phyloP scores from a whole-genome alignment of 345 rosid genomes.

The Pistacia integerrima region DNA sequence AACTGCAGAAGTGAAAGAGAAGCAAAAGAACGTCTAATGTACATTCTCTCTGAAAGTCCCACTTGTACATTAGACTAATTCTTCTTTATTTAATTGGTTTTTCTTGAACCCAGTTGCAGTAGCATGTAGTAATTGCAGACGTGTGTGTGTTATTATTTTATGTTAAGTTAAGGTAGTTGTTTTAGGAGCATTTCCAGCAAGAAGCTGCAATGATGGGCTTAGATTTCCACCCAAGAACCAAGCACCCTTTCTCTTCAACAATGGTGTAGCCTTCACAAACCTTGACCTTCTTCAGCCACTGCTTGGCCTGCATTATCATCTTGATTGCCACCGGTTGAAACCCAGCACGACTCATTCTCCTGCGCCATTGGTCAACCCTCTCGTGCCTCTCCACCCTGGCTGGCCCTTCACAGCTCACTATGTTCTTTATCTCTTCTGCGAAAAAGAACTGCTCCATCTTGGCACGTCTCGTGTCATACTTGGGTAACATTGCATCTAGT shows the following conservation, averaged over 20 bases:
- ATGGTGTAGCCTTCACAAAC: slow-evolving; percentile 42
- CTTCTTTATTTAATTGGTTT: neutral
- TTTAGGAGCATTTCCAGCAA: slow-evolving; percentile 52
- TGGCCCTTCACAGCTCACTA: slow-evolving; percentile 58
- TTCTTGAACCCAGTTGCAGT: neutral
- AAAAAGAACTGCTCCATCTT: slow-evolving; percentile 62
- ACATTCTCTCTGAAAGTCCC: neutral
- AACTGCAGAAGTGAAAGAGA: neutral
- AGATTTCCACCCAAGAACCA: slow-evolving; percentile 62
- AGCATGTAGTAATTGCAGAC: neutral
- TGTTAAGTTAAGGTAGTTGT: neutral
- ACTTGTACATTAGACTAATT: neutral
- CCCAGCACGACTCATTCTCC: slow-evolving; percentile 64
- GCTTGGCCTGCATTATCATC: slow-evolving; percentile 39
- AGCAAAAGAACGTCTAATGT: neutral
- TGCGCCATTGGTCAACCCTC: slow-evolving; percentile 54
- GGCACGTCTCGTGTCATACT: slow-evolving; percentile 54
- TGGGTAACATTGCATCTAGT: slow-evolving; percentile 53
- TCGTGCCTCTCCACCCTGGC: slow-evolving; percentile 60
- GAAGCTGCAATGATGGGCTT: slow-evolving; percentile 57
- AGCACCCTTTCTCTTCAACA: slow-evolving; percentile 56
- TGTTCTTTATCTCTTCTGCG: slow-evolving; percentile 65
- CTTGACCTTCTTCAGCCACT: slow-evolving; percentile 44
- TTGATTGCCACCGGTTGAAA: slow-evolving; percentile 39
- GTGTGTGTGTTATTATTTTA: no score